phyloP scores from a whole-genome alignment of 148 eudicot species.

The Rhododendron molle region DNA sequence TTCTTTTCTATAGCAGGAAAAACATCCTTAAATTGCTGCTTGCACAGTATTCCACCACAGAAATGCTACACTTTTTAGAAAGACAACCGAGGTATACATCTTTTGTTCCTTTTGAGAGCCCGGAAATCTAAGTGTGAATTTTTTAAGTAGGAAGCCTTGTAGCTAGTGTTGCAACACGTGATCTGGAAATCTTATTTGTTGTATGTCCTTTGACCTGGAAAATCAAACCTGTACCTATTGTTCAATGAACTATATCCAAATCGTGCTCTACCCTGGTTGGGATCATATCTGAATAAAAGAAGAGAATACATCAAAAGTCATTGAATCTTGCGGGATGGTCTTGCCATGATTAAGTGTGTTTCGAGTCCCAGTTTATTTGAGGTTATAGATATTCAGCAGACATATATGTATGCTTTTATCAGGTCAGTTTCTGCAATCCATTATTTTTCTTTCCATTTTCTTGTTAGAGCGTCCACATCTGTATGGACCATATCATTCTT shows the following conservation, averaged over 20 bases:
- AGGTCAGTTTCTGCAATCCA: background rate
- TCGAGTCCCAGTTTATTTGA: background rate
- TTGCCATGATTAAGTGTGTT: background rate
- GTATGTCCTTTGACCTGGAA: slow-evolving; percentile 3
- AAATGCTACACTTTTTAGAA: background rate
- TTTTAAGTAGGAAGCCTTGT: slow-evolving; percentile 6
- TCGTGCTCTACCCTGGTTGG: background rate
- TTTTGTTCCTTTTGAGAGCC: slow-evolving; percentile 1
- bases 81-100: background rate
- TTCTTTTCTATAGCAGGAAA: background rate
- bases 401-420: background rate
- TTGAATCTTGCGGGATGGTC: background rate
- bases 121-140: slow-evolving; percentile 1
- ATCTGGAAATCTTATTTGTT: slow-evolving; percentile 5
- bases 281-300: background rate
- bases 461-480: background rate
- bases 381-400: background rate
- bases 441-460: background rate
- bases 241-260: background rate
- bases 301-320: background rate
- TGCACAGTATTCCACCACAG: background rate
- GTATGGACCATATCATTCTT: background rate
- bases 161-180: background rate
- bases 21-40: background rate
- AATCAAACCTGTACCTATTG: slow-evolving; percentile 7